Base-by-base conservation (phyloP, 1,284 basidiomycete species). In the Cutaneotrichosporon mucoides region DNA sequence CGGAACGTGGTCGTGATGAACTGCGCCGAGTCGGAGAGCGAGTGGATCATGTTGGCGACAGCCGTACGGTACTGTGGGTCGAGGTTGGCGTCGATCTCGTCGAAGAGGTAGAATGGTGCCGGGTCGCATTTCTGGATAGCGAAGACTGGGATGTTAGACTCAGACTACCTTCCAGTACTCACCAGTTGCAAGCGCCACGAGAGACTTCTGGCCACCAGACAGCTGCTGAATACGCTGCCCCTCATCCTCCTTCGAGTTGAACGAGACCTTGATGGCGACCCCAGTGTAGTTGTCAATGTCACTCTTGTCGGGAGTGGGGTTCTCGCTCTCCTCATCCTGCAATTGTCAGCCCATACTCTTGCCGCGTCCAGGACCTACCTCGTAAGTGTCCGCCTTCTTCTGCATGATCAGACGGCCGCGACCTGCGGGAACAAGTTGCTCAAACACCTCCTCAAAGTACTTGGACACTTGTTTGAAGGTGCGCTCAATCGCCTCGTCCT, bases 71-170 rank as follows among this genome's bases (percentile, higher is more conserved):
- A 97, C 80, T 98, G 92, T 5, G 95, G 92, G 70, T 99, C 96
- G 55, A 99, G 83, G 70, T 98, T 98, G 53, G 95, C 95, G 70
- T 99, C 95, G 72, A 98, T 98, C 87, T 99, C 96, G 75, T 99
- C 96, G 73, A 99, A 99, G n/a, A 99, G 83, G 78, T 99, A 99
- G 81, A 99, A 99, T 0, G 96, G 96, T 0, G 96, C 96, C 1
- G 96, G 96, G 73, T 99, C 96, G 76, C 94, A 98, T 78, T 96
- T 97, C 76, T 99, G 96, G 68, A 99, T 99, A 7, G 95, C 93
- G 73, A 99, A 99, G 15, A 99, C 94, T 88, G 24, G 24, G 24
- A 24, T 24, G 24, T 24, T 24, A 24, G 24, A 24, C 24, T 24
- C 24, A 24, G 24, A 24, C 24, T 24, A 24, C 24, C 24, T 24